Conservation (phyloP, 1,284 basidiomycete genomes). For the Serendipita sp. region DNA sequence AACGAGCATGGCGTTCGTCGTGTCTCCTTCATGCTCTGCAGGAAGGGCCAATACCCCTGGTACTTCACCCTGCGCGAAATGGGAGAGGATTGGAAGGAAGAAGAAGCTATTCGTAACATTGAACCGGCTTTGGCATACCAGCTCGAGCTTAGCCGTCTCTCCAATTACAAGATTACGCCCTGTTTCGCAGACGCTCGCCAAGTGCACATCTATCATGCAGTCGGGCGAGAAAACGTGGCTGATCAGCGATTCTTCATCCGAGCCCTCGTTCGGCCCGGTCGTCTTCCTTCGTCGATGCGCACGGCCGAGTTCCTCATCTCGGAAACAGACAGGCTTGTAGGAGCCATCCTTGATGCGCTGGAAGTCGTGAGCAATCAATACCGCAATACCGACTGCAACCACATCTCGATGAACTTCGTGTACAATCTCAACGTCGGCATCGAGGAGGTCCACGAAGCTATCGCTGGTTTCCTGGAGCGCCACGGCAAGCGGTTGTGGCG, state of each 20-base stretch:
- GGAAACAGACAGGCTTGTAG: constrained; percentile 93
- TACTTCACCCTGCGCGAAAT: constrained; percentile 85
- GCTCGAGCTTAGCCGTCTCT: constrained; percentile 89
- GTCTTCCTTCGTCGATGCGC: constrained; percentile 81
- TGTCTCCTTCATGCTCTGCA: constrained; percentile 85
- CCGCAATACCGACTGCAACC: constrained; percentile 86
- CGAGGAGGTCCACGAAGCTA: constrained; percentile 89
- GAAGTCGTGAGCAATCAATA: constrained; percentile 82
- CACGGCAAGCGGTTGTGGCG: constrained; percentile 98
- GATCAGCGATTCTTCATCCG: constrained; percentile 98
- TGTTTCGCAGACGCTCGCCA: constrained; percentile 89
- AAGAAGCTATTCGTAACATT: constrained; percentile 93
- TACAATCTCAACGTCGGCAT: constrained; percentile 93
- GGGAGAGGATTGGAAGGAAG: constrained; percentile 76
- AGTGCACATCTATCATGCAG: constrained; percentile 92
- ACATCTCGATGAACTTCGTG: constrained; percentile 96
- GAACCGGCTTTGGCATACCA: constrained; percentile 98
- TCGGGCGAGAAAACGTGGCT: constrained; percentile 89
- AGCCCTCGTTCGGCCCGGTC: constrained; percentile 89
- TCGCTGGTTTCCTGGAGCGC: constrained; percentile 95
- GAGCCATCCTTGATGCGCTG: constrained; percentile 84
- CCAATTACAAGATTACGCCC: constrained; percentile 92
- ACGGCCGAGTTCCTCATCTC: constrained; percentile 95
- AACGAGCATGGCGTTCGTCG: constrained; percentile 73
- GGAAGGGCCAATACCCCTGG: constrained; percentile 81